Evolutionary conservation across 768 basidiomycete species (phyloP), one percentile per base, ranked within the genome.

Genomic region (Gloeostereum incarnatum): DNA sequence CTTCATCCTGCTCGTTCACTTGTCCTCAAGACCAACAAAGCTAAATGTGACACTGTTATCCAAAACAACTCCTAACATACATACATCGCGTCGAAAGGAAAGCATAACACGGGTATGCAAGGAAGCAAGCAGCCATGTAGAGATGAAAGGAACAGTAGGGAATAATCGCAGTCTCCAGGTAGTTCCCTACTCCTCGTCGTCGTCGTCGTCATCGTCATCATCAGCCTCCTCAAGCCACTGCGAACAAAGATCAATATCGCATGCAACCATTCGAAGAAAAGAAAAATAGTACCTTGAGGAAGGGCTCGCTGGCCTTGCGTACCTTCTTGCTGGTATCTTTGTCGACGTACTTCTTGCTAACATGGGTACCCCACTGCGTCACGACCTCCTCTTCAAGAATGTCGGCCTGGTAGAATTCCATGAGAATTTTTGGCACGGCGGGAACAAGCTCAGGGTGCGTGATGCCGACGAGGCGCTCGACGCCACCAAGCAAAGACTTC

Each of bases 301-400:
- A 97, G 0, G 93, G 91, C 57, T 89, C 91, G 47, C 86, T 85
- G 9, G 91, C 91, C 68, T 93, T 94, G 50, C 93, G 72, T 36
- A 99, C 92, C 62, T 79, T 92, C 76, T 97, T 98, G 59, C 84
- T 87, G 32, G 76, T 83, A 19, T 97, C 92, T 62, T 85, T 91
- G 61, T 94, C 88, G 31, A 92, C 87, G 54, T 90, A 94, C 65
- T 97, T 96, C 71, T 86, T 94, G 63, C 83, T 88, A 55, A 92
- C 89, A 49, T 94, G 92, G 3, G 89, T 94, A 6, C 92, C 92
- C 94, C 92, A 97, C 45, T 92, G 79, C 7, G 69, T 78, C 35
- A 93, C 68, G 5, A 94, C 71, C 18, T 89, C 90, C 57, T 99
- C 96, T 5, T 97, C 92, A 37, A 99, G 63, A 13, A 98, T 66